A percentile compares a stretch with the other conserved stretches of the same genome.
These are phyloP conservation scores for Peronospora farinosa DNA, from an alignment of 352 stramenopile genomes.

Conservation along the genomic window DNA sequence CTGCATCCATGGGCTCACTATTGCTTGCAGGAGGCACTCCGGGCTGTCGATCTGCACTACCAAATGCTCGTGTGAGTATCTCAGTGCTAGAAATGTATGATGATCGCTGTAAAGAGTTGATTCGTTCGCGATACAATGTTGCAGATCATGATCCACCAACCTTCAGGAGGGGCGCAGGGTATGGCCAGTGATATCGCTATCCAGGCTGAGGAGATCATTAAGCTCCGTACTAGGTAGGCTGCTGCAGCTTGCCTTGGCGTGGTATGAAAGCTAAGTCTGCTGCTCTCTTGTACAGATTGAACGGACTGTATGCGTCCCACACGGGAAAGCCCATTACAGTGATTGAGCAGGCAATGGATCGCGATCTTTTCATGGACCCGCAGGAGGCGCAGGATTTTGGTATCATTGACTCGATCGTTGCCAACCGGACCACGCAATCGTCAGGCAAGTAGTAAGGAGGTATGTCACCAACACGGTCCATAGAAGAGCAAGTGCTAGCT, in stretches of 20 bases:
- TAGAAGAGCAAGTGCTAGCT: slow-evolving; percentile 2
- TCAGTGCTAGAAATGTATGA: not conserved
- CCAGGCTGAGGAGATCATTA: slow-evolving; percentile 98
- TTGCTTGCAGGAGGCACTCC: slow-evolving; percentile 90
- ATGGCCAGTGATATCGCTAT: slow-evolving; percentile 98
- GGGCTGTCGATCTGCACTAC: slow-evolving; percentile 88
- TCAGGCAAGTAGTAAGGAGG: slow-evolving; percentile 4
- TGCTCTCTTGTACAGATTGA: slow-evolving; percentile 40
- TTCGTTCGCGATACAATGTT: slow-evolving; percentile 6
- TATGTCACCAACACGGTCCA: not conserved
- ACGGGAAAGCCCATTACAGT: slow-evolving; percentile 64
- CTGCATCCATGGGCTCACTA: slow-evolving; percentile 94
- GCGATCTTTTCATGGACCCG: slow-evolving; percentile 83
- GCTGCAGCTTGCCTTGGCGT: not conserved
- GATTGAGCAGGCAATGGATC: slow-evolving; percentile 85
- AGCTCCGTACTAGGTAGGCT: slow-evolving; percentile 60
- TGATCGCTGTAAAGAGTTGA: slow-evolving; percentile 1
- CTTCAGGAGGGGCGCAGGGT: slow-evolving; percentile 91
- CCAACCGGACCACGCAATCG: slow-evolving; percentile 36
- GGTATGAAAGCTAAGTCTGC: slow-evolving; percentile 4
- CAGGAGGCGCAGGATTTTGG: slow-evolving; percentile 68
- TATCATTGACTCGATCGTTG: slow-evolving; percentile 79
- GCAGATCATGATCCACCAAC: slow-evolving; percentile 97
- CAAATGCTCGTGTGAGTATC: slow-evolving; percentile 84
- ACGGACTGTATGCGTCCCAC: slow-evolving; percentile 65